Evolutionary conservation across 2,329 filamentous ascomycete species (phyloP).

Genomic region (Neonectria neomacrospora): DNA sequence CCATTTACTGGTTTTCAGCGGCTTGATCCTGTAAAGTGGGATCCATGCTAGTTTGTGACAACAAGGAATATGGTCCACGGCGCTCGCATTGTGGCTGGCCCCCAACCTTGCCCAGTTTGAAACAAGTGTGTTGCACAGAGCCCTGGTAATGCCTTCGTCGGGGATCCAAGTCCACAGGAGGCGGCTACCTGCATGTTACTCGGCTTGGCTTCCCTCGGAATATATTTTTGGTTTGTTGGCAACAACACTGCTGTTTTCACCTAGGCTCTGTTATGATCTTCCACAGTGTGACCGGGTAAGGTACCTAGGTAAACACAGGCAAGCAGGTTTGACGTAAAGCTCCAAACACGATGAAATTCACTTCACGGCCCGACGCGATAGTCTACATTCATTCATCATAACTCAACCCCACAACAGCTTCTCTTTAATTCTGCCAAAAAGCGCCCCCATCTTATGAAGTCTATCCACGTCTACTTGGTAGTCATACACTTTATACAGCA

Average conservation of each 20-base stretch:
- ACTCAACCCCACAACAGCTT: not conserved
- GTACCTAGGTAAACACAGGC: not conserved
- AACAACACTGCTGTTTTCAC: not conserved
- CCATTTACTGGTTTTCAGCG: not conserved
- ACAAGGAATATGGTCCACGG: not conserved
- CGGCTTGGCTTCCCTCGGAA: not conserved
- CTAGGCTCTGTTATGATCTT: not conserved
- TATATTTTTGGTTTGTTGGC: not conserved
- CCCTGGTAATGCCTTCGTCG: not conserved
- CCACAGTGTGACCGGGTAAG: not conserved
- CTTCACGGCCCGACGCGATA: not conserved
- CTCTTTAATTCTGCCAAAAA: not conserved
- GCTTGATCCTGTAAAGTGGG: not conserved
- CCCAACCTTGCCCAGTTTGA: not conserved
- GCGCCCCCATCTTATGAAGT: not conserved
- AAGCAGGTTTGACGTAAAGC: not conserved
- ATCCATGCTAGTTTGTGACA: not conserved
- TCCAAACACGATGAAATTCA: not conserved
- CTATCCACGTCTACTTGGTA: not conserved
- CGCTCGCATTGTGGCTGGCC: not conserved
- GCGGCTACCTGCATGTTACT: not conserved
- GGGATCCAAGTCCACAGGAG: not conserved
- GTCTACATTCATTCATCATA: not conserved
- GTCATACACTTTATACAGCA: constrained; percentile 14
- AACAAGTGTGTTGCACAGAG: not conserved